Evolutionary conservation across 176 grass and related monocot species (phyloP).

Genomic region (Bolboschoenus planiculmis): DNA sequence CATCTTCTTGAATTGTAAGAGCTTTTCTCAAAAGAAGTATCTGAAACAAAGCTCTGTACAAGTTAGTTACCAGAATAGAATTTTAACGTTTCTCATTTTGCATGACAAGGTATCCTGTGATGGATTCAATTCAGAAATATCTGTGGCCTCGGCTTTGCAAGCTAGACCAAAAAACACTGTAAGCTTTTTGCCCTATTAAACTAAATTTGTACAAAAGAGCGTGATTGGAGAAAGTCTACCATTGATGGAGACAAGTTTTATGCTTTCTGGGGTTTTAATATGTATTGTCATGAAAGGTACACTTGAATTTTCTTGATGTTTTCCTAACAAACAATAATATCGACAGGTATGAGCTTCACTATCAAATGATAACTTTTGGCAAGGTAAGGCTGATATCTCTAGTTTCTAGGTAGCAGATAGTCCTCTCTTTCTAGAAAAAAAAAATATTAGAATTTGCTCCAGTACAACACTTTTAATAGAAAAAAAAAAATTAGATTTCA

Average conservation of each 20-base stretch:
- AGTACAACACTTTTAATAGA: neutral
- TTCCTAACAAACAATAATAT: constrained; percentile 8
- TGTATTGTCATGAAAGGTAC: neutral
- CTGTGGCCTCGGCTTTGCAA: constrained; percentile 96
- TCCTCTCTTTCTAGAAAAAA: neutral
- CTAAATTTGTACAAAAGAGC: neutral
- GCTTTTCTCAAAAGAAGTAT: constrained; percentile 16
- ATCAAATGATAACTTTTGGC: constrained; percentile 99
- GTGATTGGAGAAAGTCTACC: neutral
- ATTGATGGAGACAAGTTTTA: neutral
- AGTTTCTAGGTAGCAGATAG: neutral
- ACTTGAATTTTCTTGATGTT: neutral
- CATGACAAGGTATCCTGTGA: constrained; percentile 71
- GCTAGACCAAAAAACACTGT: constrained; percentile 92
- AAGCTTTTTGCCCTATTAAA: constrained; percentile 22
- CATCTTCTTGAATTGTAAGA: constrained; percentile 94
- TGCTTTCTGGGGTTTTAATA: neutral
- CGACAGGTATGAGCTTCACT: constrained; percentile 94
- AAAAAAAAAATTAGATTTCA: neutral
- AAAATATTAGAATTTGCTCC: neutral
- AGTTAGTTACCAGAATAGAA: neutral
- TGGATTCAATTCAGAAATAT: constrained; percentile 86
- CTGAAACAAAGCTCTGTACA: constrained; percentile 17
- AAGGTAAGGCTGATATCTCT: constrained; percentile 47
- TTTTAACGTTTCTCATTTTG: constrained; percentile 17